phyloP scores from a whole-genome alignment of 305 asterid genomes.

The Fraxinus platypoda region DNA sequence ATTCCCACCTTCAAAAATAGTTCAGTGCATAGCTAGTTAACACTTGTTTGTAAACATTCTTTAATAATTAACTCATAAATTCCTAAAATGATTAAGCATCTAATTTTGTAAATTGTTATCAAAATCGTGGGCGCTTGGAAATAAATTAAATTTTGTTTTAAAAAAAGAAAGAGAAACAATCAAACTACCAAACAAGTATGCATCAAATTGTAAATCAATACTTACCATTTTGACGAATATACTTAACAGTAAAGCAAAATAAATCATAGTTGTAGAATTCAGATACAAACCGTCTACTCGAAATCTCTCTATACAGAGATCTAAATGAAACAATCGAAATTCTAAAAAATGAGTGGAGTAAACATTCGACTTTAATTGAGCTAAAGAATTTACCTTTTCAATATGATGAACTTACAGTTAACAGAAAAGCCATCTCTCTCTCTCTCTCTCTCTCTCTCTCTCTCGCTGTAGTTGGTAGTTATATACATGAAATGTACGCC shows the following conservation, averaged over 20 bases:
- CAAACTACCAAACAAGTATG: not conserved
- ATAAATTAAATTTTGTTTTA: not conserved
- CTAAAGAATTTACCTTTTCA: not conserved
- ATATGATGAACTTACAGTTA: conserved; percentile 21
- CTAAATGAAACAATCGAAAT: not conserved
- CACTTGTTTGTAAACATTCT: not conserved
- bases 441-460: not conserved
- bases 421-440: conserved; percentile 29
- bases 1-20: not conserved
- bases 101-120: not conserved
- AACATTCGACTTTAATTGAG: not conserved
- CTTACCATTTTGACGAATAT: not conserved
- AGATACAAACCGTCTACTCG: not conserved
- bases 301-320: not conserved
- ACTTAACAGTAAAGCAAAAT: not conserved
- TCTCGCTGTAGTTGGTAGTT: not conserved
- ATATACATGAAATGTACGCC: not conserved
- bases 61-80: not conserved
- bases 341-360: not conserved
- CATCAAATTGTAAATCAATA: not conserved
- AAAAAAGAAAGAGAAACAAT: not conserved
- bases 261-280: not conserved
- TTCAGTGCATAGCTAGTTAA: not conserved
- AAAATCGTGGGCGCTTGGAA: not conserved
- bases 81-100: not conserved